Conservation (phyloP, 192 early-diverging fungal species). For the Coemansia aciculifera region DNA sequence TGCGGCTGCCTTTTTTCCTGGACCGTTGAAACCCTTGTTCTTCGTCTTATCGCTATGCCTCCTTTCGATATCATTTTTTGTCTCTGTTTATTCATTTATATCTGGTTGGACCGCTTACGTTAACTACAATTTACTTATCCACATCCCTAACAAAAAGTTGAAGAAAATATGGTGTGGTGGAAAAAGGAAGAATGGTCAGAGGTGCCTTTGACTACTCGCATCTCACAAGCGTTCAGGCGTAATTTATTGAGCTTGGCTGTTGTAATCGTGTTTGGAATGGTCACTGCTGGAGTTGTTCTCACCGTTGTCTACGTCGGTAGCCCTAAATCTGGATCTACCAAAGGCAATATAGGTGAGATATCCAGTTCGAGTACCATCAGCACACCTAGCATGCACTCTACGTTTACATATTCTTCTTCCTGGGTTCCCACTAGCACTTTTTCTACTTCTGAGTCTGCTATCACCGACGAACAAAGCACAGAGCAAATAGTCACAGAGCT, state of each 20-base stretch:
- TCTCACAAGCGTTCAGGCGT: neutral
- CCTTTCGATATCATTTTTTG: neutral
- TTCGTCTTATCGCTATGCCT: neutral
- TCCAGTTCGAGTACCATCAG: neutral
- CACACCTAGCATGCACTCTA: neutral
- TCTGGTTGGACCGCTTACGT: too few species aligned
- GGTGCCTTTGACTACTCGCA: neutral
- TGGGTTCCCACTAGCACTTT: neutral
- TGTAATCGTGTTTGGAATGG: conserved; percentile 2
- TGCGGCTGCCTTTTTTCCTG: neutral
- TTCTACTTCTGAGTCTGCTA: neutral
- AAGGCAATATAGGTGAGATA: neutral
- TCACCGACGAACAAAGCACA: neutral
- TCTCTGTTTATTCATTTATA: neutral
- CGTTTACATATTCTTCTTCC: neutral
- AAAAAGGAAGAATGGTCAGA: neutral
- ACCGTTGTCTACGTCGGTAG: neutral
- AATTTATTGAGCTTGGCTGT: neutral
- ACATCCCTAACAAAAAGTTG: neutral
- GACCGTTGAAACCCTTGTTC: neutral
- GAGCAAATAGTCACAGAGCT: neutral
- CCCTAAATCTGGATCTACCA: neutral
- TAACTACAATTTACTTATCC: neutral
- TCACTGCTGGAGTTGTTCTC: conserved; percentile 9
- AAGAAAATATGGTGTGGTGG: neutral